Conservation (phyloP, 768 basidiomycete genomes). For the Rhodotorula kratochvilovae region DNA sequence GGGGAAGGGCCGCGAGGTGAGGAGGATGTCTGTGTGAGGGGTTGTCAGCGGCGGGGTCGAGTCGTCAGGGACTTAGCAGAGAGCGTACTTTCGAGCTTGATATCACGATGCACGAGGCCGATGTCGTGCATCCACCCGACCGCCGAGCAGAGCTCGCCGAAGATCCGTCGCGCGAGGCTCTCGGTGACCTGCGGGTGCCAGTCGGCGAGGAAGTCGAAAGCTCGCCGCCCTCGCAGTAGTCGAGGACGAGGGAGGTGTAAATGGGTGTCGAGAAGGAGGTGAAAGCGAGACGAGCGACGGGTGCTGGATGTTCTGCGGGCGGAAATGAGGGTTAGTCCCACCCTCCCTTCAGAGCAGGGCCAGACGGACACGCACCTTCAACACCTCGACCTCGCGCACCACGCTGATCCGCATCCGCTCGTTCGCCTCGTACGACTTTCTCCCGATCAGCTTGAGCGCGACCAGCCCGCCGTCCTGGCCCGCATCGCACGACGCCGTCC, state of each 20-base stretch:
- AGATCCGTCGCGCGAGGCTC: constrained; percentile 61
- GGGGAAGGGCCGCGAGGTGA: constrained; percentile 57
- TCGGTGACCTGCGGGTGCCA: constrained; percentile 41
- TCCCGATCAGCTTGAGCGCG: constrained; percentile 58
- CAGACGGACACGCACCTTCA: constrained; percentile 57
- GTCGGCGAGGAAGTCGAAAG: constrained; percentile 56
- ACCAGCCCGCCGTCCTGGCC: constrained; percentile 46
- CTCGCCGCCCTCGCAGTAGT: constrained; percentile 72
- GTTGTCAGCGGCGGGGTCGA: not conserved
- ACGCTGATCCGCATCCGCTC: constrained; percentile 73
- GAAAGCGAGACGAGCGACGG: constrained; percentile 71
- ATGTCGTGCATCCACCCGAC: constrained; percentile 84
- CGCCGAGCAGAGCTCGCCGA: constrained; percentile 68
- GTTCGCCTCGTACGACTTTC: constrained; percentile 54
- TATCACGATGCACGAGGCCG: constrained; percentile 79
- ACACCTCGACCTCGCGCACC: constrained; percentile 74
- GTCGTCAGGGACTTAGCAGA: not conserved
- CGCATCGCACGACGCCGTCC: constrained; percentile 36
- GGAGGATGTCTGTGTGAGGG: constrained; percentile 61
- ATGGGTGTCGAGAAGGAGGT: constrained; percentile 65
- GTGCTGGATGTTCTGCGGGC: constrained; percentile 67
- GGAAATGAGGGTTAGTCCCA: constrained; percentile 4
- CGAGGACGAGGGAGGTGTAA: constrained; percentile 74
- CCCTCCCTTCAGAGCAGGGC: constrained; percentile 13
- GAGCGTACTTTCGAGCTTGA: constrained; percentile 64